Evolutionary conservation across 2,329 filamentous ascomycete species (phyloP).

Genomic region (Pyrenochaeta sp.): DNA sequence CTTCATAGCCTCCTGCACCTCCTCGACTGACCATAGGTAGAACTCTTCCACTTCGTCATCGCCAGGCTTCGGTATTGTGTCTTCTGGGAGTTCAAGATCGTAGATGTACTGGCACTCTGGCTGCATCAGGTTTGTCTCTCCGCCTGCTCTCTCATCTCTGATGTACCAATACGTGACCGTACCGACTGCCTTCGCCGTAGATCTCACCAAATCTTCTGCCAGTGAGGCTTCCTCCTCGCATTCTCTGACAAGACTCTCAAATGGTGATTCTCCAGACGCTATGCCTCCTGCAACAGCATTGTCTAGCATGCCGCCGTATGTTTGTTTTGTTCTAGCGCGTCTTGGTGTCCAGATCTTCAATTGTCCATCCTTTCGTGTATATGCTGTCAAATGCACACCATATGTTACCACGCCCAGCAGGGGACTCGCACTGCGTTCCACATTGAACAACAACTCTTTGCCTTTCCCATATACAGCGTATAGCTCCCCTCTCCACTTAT

Average conservation of each 20-base stretch:
- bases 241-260: constrained; percentile 85
- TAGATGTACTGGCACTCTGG: constrained; percentile 94
- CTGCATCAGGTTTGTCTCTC: constrained; percentile 82
- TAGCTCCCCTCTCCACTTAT: constrained; percentile 54
- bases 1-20: constrained; percentile 75
- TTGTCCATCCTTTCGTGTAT: constrained; percentile 51
- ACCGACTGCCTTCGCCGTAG: constrained; percentile 67
- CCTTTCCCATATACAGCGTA: constrained; percentile 52
- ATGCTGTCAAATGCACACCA: constrained; percentile 54
- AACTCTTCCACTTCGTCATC: constrained; percentile 93
- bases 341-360: constrained; percentile 86
- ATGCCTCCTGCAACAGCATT: constrained; percentile 92
- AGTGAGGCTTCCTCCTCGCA: constrained; percentile 88
- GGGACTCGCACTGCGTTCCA: constrained; percentile 54
- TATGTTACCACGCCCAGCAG: constrained; percentile 56
- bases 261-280: constrained; percentile 79
- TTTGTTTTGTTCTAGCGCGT: constrained; percentile 79
- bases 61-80: constrained; percentile 75
- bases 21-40: constrained; percentile 76
- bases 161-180: constrained; percentile 87
- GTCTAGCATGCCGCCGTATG: constrained; percentile 90
- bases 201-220: constrained; percentile 72
- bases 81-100: constrained; percentile 78
- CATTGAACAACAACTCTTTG: constrained; percentile 52
- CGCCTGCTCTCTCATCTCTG: constrained; percentile 76